phyloP scores from a whole-genome alignment of 805 yeast species.

The Cyberlindnera japonica region DNA sequence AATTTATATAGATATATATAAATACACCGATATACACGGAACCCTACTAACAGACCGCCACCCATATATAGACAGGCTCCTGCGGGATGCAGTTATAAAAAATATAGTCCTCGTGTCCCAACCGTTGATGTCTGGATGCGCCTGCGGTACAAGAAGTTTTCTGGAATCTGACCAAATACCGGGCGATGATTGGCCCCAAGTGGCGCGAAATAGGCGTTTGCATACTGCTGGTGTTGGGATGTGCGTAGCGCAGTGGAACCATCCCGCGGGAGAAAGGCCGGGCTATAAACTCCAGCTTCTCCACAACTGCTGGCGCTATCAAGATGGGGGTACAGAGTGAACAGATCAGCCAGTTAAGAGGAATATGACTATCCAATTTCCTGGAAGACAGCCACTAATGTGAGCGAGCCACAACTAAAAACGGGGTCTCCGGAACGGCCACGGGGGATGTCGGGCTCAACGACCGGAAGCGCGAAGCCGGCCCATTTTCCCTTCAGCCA shows the following conservation, averaged over 20 bases:
- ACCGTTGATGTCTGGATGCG: too few species aligned
- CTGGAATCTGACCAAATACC: constrained; percentile 20
- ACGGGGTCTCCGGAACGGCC: not conserved
- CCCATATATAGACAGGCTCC: too few species aligned
- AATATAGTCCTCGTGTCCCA: too few species aligned
- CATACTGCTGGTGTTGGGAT: not conserved
- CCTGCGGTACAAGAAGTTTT: too few species aligned
- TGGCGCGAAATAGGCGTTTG: not conserved
- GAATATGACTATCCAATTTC: not conserved
- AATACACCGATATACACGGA: too few species aligned
- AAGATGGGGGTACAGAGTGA: not conserved
- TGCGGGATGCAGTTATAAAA: too few species aligned
- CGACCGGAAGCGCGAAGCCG: constrained; percentile 8
- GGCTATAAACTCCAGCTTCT: too few species aligned
- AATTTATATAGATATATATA: too few species aligned
- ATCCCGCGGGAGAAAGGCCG: not conserved
- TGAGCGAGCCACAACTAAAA: not conserved
- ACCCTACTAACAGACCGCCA: too few species aligned
- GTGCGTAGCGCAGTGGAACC: not conserved
- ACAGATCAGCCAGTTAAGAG: not conserved
- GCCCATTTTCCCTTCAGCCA: not conserved
- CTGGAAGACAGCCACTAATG: not conserved
- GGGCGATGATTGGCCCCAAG: constrained; percentile 15
- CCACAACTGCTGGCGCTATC: not conserved
- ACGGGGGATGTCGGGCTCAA: constrained; percentile 10